phyloP scores from a whole-genome alignment of 257 asterid species.

The Ajuga chamaepitys region DNA sequence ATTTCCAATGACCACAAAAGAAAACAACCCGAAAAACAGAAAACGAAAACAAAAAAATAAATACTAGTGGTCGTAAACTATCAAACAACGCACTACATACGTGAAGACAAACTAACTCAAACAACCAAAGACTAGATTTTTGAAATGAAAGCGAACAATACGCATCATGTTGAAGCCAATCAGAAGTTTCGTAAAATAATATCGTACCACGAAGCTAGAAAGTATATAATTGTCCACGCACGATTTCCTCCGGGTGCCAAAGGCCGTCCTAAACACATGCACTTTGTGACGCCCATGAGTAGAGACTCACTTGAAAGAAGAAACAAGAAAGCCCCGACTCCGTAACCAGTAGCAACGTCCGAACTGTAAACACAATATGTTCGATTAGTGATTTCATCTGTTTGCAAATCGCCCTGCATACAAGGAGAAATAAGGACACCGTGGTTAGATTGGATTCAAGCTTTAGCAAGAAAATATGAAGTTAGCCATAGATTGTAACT shows the following conservation, averaged over 20 bases:
- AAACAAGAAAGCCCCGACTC: constrained; percentile 88
- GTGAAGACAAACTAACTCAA: too few relatives aligned
- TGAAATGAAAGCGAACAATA: too few relatives aligned
- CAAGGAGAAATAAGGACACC: background rate
- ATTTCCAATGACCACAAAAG: too few relatives aligned
- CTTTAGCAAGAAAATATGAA: background rate
- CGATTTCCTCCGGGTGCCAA: constrained; percentile 82
- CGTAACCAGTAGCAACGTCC: constrained; percentile 89
- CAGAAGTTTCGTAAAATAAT: background rate
- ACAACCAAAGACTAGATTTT: too few relatives aligned
- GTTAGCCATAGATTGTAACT: background rate
- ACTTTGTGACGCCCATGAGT: constrained; percentile 83
- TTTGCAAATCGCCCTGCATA: constrained; percentile 52
- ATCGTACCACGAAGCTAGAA: constrained; percentile 62
- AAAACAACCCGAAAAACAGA: too few relatives aligned
- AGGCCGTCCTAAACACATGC: constrained; percentile 92
- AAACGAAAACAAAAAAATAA: too few relatives aligned
- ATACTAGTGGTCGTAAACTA: too few relatives aligned
- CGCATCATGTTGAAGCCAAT: too few relatives aligned
- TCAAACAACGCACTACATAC: too few relatives aligned
- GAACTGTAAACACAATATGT: constrained; percentile 87
- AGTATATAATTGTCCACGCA: constrained; percentile 89
- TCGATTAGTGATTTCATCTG: constrained; percentile 47
- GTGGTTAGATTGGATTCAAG: background rate
- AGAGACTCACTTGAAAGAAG: constrained; percentile 84